Conservation (phyloP, 2,329 filamentous ascomycete species). For the Blastomyces gilchristii region DNA sequence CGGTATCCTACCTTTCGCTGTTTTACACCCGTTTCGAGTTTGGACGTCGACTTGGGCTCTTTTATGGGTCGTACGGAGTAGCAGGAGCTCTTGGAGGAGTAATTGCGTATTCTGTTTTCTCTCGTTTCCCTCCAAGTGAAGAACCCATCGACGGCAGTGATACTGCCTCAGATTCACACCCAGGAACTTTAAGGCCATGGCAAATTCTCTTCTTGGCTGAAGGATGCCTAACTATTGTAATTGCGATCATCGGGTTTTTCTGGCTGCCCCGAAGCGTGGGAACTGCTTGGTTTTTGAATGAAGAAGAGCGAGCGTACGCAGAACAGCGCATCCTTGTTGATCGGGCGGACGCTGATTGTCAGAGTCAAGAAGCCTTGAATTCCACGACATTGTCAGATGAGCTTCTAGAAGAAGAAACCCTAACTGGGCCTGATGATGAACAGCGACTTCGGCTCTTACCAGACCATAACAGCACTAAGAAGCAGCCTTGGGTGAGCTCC, state of each 20-base stretch:
- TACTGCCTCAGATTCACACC: conserved; percentile 25
- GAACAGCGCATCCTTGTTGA: conserved; percentile 37
- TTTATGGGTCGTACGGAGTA: conserved; percentile 49
- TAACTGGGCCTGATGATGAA: conserved; percentile 11
- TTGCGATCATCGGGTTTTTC: conserved; percentile 40
- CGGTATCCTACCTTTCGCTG: conserved; percentile 48
- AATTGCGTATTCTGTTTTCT: conserved; percentile 43
- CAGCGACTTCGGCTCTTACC: conserved; percentile 18
- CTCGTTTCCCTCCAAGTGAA: conserved; percentile 17
- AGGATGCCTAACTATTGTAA: conserved; percentile 37
- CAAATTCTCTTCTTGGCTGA: conserved; percentile 44
- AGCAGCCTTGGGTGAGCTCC: conserved; percentile 24
- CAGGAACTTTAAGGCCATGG: conserved; percentile 37
- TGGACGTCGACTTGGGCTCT: conserved; percentile 43
- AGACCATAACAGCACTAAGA: background rate
- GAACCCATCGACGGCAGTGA: conserved; percentile 13
- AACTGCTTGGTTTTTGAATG: conserved; percentile 44
- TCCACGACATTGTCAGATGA: background rate
- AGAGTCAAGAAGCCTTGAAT: background rate
- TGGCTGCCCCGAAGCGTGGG: conserved; percentile 42
- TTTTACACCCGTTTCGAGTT: conserved; percentile 52
- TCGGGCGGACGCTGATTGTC: conserved; percentile 16
- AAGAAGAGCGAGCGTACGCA: conserved; percentile 38
- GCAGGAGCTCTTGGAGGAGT: conserved; percentile 48
- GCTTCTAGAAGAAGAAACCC: background rate